These are phyloP conservation scores for Ensete glaucum DNA, from an alignment of 176 grass and related monocot species.

Conservation along the genomic window DNA sequence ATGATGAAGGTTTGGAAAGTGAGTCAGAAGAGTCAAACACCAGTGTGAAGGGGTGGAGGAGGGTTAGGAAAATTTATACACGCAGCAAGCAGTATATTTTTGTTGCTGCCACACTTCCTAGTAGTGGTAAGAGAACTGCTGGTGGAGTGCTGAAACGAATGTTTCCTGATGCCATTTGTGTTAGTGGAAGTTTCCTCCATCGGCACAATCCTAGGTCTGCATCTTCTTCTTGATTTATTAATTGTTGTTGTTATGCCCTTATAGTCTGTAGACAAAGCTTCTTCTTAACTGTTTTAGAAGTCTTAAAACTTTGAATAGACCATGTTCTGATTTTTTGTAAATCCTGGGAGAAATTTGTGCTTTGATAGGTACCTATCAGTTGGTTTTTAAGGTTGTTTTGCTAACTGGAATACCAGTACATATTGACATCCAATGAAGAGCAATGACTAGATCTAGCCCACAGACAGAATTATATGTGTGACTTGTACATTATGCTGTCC, in stretches of 20 bases:
- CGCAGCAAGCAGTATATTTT: conserved; percentile 95
- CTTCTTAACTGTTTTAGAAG: not conserved
- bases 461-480: not conserved
- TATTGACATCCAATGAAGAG: not conserved
- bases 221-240: conserved; percentile 13
- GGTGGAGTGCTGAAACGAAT: conserved; percentile 84
- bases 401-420: not conserved
- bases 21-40: conserved; percentile 16
- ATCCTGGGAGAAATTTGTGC: not conserved
- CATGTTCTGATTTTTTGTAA: not conserved
- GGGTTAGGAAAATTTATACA: conserved; percentile 71
- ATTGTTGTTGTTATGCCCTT: conserved; percentile 1
- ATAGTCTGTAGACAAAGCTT: not conserved
- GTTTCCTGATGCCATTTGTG: conserved; percentile 83
- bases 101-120: conserved; percentile 86
- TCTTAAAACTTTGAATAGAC: not conserved
- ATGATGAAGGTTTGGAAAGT: conserved; percentile 26
- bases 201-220: conserved; percentile 76
- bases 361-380: not conserved
- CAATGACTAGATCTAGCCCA: no score
- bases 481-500: not conserved
- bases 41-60: conserved; percentile 56
- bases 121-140: conserved; percentile 81
- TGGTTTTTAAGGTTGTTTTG: not conserved
- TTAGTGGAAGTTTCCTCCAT: conserved; percentile 79